These are phyloP conservation scores for Termitomyces sp. DNA, from an alignment of 768 basidiomycete genomes.

Conservation along the genomic window DNA sequence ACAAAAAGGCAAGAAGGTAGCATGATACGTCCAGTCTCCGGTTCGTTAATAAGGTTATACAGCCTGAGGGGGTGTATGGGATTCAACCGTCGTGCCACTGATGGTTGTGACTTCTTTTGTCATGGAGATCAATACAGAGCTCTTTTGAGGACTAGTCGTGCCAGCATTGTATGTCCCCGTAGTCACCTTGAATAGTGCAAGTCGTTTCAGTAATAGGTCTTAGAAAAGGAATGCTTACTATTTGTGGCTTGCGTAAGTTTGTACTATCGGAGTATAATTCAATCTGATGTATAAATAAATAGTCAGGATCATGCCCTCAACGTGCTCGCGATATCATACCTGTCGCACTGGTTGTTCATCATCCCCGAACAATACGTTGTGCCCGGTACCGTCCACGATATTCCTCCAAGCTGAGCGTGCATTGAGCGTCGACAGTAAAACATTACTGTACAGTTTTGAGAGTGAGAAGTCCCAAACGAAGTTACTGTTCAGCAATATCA, in stretches of 20 bases:
- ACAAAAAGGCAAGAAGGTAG: too few relatives aligned
- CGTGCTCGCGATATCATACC: background rate
- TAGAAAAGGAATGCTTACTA: background rate
- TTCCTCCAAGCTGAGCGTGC: constrained; percentile 14
- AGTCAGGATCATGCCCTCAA: background rate
- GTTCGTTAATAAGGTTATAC: background rate
- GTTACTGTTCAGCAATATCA: constrained; percentile 13
- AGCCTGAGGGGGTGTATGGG: background rate
- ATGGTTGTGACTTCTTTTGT: background rate
- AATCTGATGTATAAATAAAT: background rate
- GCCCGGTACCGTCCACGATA: constrained; percentile 4
- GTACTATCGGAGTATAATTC: background rate
- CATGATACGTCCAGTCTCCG: too few relatives aligned
- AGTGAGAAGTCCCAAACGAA: constrained; percentile 24
- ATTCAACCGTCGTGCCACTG: background rate
- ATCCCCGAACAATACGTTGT: constrained; percentile 15
- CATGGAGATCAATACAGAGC: background rate
- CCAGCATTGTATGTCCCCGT: constrained; percentile 6
- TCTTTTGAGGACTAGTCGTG: background rate
- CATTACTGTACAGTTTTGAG: constrained; percentile 22
- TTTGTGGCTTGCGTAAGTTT: background rate
- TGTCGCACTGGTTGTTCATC: background rate
- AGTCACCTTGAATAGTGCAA: background rate
- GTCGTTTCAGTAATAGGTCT: background rate
- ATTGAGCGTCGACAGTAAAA: constrained; percentile 19